These are phyloP conservation scores for Globisporangium barbulae DNA, from an alignment of 352 stramenopile species.

Conservation along the genomic window DNA sequence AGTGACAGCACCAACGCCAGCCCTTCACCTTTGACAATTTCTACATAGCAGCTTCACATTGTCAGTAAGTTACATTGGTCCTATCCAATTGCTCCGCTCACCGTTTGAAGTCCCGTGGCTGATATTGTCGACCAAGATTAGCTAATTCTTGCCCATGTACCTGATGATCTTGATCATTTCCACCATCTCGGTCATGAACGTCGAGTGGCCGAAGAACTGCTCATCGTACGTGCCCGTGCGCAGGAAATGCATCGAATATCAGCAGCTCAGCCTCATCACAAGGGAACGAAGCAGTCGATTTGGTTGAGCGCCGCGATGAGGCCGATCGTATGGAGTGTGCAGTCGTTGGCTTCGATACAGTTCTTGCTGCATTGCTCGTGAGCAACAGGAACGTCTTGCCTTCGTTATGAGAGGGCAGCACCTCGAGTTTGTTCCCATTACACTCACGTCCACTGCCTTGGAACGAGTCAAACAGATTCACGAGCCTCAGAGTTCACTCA, in stretches of 20 bases:
- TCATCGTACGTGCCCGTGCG: slow-evolving; percentile 42
- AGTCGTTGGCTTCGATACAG: background rate
- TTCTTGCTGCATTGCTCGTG: slow-evolving; percentile 2
- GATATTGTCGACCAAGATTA: slow-evolving; percentile 53
- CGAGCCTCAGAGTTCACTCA: slow-evolving; percentile 11
- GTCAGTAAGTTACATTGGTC: background rate
- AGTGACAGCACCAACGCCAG: slow-evolving; percentile 29
- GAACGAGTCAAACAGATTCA: slow-evolving; percentile 22
- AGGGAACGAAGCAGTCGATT: slow-evolving; percentile 59
- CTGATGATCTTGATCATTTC: slow-evolving; percentile 39
- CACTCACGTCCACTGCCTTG: background rate
- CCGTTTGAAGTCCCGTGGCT: slow-evolving; percentile 41
- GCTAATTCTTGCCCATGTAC: slow-evolving; percentile 25
- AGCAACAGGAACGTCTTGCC: slow-evolving; percentile 31
- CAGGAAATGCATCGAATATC: slow-evolving; percentile 39
- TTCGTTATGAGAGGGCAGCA: slow-evolving; percentile 12
- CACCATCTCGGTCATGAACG: slow-evolving; percentile 56
- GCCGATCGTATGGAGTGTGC: slow-evolving; percentile 24
- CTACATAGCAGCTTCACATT: background rate
- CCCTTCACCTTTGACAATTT: slow-evolving; percentile 25
- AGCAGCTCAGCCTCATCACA: slow-evolving; percentile 33
- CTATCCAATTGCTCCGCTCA: slow-evolving; percentile 13
- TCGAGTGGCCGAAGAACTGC: slow-evolving; percentile 44
- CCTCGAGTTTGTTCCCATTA: background rate
- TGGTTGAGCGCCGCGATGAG: slow-evolving; percentile 45